Base-by-base conservation (phyloP, 2,329 filamentous ascomycete species). In the Mariannaea sp. region DNA sequence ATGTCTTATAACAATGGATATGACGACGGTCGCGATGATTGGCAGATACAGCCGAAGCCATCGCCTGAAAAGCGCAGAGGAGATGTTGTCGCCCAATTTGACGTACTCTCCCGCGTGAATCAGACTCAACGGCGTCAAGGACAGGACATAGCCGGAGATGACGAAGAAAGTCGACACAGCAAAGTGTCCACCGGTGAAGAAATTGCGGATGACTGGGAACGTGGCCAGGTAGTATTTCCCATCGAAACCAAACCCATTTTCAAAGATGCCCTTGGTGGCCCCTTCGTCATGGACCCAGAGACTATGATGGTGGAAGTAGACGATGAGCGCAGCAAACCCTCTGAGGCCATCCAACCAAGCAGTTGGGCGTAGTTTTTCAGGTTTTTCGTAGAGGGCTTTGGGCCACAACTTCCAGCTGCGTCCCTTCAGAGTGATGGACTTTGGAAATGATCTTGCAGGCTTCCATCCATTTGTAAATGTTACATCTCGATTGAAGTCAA, bases 301-400 rank as follows among this genome's bases (percentile, higher is more conserved):
- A 59, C 80, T 70, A 65, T 86, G 78, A 67, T 87, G 83, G 47
- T 85, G 81, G 59, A 79, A 75, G 67, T 87, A 88, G 12, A 89
- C 86, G 22, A 88, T 66, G 24, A 89, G 76, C 3, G 86, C 84
- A 4, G 85, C 85, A 56, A 88, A 86, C 3, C 86, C 86, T 64
- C 86, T 74, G 12, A 89, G 72, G 12, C 86, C 86, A 60, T 89
- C 86, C 4, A 72, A 56, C 59, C 82, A 85, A n/a, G 83, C 81
- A 5, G 83, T 86, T 14, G 74, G 71, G 6, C 79, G 72, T 12
- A 78, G 68, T 12, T 62, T 68, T 5, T 65, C 63, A 1, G 59
- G 47, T 5, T 49, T 41, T 3, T n/a, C n/a, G n/a, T 58, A 49
- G 1, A 57, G 44, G 33, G 57, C 38, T 38, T 55, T 60, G 3